Conservation (phyloP, 2,329 filamentous ascomycete species). For the Colletotrichum melonis region DNA sequence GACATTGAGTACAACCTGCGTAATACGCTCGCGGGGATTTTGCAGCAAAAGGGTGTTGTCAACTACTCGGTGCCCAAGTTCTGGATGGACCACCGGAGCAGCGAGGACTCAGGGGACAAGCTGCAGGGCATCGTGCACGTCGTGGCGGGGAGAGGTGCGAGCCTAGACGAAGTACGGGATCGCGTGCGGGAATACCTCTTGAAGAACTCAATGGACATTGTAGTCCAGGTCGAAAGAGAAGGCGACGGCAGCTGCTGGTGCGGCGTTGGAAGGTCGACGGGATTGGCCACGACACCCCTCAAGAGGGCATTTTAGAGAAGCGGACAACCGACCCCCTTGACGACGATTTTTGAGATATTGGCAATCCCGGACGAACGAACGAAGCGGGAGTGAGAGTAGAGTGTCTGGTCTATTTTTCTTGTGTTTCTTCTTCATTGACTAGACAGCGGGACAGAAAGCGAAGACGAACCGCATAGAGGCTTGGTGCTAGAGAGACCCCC, state of each 20-base stretch:
- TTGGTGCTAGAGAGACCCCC: not conserved
- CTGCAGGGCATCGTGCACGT: conserved; percentile 90
- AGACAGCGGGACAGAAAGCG: not conserved
- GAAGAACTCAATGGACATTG: conserved; percentile 80
- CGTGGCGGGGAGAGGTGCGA: conserved; percentile 76
- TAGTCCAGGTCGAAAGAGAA: conserved; percentile 89
- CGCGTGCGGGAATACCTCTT: conserved; percentile 79
- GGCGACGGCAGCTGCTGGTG: conserved; percentile 77
- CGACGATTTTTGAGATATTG: conserved; percentile 13
- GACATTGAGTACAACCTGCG: conserved; percentile 89
- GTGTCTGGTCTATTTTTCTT: not conserved
- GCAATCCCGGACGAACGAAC: not conserved
- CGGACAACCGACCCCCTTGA: not conserved
- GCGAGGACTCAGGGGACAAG: conserved; percentile 54
- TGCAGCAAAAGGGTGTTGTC: conserved; percentile 83
- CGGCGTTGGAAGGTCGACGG: conserved; percentile 46
- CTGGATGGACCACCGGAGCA: conserved; percentile 80
- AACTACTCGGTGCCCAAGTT: conserved; percentile 90
- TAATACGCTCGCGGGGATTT: conserved; percentile 85
- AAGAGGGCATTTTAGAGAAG: conserved; percentile 48
- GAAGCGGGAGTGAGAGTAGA: not conserved
- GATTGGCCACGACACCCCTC: conserved; percentile 42
- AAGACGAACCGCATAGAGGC: not conserved
- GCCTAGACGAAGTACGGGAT: conserved; percentile 85
- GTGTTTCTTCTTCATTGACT: not conserved